A percentile compares a stretch with the other conserved stretches of the same genome.
phyloP scores from a whole-genome alignment of 371 early-diverging fungal genomes.

The Haplosporangium sp. region DNA sequence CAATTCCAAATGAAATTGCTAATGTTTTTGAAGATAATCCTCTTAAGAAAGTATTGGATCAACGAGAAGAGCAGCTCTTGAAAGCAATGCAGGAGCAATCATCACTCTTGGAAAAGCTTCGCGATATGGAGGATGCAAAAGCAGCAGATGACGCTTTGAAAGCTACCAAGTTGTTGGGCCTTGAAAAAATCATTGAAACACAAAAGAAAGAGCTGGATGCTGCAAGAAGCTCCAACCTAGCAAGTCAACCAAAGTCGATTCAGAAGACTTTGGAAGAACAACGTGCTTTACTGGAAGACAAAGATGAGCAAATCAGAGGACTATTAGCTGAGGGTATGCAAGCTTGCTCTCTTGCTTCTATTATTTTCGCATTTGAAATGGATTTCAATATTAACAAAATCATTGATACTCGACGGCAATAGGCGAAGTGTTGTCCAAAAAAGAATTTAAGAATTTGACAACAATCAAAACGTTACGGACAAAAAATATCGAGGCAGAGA shows the following conservation, averaged over 20 bases:
- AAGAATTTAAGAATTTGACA: slow-evolving; percentile 78
- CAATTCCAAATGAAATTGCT: background rate
- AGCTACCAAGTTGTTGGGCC: slow-evolving; percentile 26
- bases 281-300: slow-evolving; percentile 62
- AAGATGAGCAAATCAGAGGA: slow-evolving; percentile 74
- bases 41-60: slow-evolving; percentile 35
- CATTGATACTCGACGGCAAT: background rate
- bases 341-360: no score
- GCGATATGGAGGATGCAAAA: slow-evolving; percentile 49
- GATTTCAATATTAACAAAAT: background rate
- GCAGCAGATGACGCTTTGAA: slow-evolving; percentile 30
- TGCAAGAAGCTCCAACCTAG: slow-evolving; percentile 20
- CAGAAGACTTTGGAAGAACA: slow-evolving; percentile 62
- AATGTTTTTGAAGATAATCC: slow-evolving; percentile 13
- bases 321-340: slow-evolving; percentile 71
- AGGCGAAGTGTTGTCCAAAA: slow-evolving; percentile 86
- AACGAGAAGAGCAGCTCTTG: slow-evolving; percentile 49
- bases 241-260: slow-evolving; percentile 43
- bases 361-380: background rate
- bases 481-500: slow-evolving; percentile 76
- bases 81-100: slow-evolving; percentile 54
- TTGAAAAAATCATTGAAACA: slow-evolving; percentile 41
- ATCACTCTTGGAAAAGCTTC: slow-evolving; percentile 29
- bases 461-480: slow-evolving; percentile 79
- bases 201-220: slow-evolving; percentile 54